phyloP scores from a whole-genome alignment of 768 basidiomycete genomes.

The Hydnum rufescens region DNA sequence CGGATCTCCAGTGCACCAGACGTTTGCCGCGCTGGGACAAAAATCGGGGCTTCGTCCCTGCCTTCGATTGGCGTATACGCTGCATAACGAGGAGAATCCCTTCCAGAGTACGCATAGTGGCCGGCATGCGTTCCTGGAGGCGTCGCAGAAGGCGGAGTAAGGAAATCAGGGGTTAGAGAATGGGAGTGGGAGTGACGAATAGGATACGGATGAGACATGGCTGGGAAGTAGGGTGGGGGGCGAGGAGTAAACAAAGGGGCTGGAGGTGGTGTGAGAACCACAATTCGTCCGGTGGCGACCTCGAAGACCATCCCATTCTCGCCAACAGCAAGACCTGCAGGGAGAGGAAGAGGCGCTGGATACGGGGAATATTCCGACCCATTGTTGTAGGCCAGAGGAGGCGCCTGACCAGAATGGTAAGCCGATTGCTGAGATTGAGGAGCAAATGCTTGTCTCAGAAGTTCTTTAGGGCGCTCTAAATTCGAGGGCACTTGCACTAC shows the following conservation, averaged over 20 bases:
- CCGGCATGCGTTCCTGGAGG: not conserved
- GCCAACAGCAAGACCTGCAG: slow-evolving; percentile 48
- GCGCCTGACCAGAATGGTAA: slow-evolving; percentile 11
- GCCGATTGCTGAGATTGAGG: slow-evolving; percentile 11
- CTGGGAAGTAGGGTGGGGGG: slow-evolving; percentile 32
- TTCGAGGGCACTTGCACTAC: slow-evolving; percentile 25
- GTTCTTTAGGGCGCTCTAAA: slow-evolving; percentile 8
- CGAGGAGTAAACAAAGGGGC: slow-evolving; percentile 23
- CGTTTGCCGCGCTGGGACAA: not conserved
- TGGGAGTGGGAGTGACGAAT: slow-evolving; percentile 17
- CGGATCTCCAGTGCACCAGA: not conserved
- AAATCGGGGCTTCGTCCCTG: not conserved
- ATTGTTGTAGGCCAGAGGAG: not conserved
- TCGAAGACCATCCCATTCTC: slow-evolving; percentile 68
- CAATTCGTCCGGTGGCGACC: slow-evolving; percentile 59
- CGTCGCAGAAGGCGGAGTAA: not conserved
- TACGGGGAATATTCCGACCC: slow-evolving; percentile 44
- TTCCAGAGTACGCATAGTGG: not conserved
- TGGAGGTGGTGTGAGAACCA: slow-evolving; percentile 34
- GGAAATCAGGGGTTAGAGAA: not conserved
- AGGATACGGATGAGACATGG: slow-evolving; percentile 31
- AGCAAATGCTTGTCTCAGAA: too few species aligned
- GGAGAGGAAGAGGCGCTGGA: slow-evolving; percentile 34
- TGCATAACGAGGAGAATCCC: not conserved
- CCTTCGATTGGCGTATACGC: not conserved